Base-by-base conservation (phyloP, 306 rosid species). In the Rosa persica region DNA sequence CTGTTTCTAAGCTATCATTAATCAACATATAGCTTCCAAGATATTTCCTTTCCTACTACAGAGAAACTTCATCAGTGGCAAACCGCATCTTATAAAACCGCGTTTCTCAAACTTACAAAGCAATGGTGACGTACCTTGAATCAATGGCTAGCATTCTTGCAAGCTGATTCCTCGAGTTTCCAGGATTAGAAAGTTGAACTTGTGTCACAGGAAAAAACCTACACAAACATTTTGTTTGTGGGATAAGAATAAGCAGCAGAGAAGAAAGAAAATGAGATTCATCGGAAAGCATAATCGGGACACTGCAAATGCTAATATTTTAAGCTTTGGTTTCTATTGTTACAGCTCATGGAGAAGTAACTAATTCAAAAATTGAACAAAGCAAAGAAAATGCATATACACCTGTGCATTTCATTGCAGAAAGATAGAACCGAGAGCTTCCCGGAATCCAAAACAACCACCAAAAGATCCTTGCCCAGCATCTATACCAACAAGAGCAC, bases 121-220 rank as follows among this genome's bases (percentile, higher is more conserved):
- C 51, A 81, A 76, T 77, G 73, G 25, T 67, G 76, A 76, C 78
- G 54, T 82, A 90, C 98, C 92, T 90, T 69, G 97, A 83, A 87
- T 94, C 95, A 86, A 93, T 81, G 19, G 90, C 87, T 66, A 94
- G 79, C 96, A 88, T 81, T 89, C 98, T 88, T 83, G 97, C 98
- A 43, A 89, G 94, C 81, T 88, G 89, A 87, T 85, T 80, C 81
- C 89, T 86, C 25, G 81, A 64, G 74, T 90, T 90, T 85, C 98
- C 98, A 81, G 98, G 93, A 83, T 76, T 83, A 73, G 97, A 92
- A 75, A 92, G 89, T 68, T 89, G 89, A 81, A 92, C 85, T 71
- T 92, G 97, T 22, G 92, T 84, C 72, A 89, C 73, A 2, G 98
- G 91, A 51, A 89, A 87, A 86, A 94, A 90, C 87, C 98, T 94